Percentiles rank a stretch among this genome's conserved stretches.
Evolutionary conservation across 2,329 filamentous ascomycete species (phyloP).

Genomic region (Hysterium pulicare): DNA sequence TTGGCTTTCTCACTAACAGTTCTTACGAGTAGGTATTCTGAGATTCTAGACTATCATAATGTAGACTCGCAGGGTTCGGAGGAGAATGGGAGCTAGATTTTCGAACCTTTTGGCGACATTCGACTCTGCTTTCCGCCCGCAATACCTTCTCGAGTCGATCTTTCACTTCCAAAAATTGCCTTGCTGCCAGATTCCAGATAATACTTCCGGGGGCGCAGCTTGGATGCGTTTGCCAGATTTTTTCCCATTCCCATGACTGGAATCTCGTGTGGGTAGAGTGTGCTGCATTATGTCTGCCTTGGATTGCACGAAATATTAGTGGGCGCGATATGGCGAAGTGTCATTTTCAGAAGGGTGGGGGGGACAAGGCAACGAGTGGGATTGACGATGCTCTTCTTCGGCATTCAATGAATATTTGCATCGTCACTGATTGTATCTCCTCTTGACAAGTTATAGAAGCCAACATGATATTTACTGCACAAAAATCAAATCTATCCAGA

Average conservation of each 20-base stretch:
- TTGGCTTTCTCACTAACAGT: not conserved
- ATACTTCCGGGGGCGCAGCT: constrained; percentile 7
- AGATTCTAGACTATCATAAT: constrained; percentile 98
- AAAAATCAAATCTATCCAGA: too few relatives aligned
- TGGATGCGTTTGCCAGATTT: constrained; percentile 13
- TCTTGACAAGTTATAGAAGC: constrained; percentile 1
- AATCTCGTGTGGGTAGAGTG: constrained; percentile 8
- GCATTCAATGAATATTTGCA: constrained; percentile 8
- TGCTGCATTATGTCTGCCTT: constrained; percentile 8
- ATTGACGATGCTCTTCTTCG: constrained; percentile 6
- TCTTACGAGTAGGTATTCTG: constrained; percentile 68
- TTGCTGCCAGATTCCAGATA: not conserved
- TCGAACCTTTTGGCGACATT: constrained; percentile 1
- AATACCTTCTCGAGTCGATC: not conserved
- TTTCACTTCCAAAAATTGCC: not conserved
- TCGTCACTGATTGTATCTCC: constrained; percentile 3
- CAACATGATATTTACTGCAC: too few relatives aligned
- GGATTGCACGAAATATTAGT: constrained; percentile 9
- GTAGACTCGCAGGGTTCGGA: constrained; percentile 56
- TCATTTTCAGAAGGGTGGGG: constrained; percentile 1
- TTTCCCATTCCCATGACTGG: constrained; percentile 5
- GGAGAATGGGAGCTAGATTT: constrained; percentile 31
- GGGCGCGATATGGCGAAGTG: constrained; percentile 10
- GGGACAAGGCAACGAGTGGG: constrained; percentile 8
- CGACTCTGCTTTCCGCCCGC: not conserved